phyloP scores from a whole-genome alignment of 441 rosid species.

The Croton setiger region DNA sequence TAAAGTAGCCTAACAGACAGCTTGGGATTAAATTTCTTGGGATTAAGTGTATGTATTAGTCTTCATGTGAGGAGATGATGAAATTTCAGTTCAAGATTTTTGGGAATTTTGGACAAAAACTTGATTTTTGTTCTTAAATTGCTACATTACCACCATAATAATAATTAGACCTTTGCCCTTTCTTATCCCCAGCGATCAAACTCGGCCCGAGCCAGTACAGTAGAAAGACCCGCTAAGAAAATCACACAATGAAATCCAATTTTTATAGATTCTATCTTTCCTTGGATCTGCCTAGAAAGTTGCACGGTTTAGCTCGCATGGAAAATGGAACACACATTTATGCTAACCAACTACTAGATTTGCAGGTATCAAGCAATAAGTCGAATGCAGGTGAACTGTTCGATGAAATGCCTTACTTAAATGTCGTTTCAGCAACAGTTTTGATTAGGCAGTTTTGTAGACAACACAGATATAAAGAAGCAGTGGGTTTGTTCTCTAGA shows the following conservation, averaged over 20 bases:
- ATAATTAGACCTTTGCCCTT: too few relatives aligned
- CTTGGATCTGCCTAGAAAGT: conserved; percentile 1
- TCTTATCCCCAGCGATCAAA: too few relatives aligned
- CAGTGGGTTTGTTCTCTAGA: conserved; percentile 44
- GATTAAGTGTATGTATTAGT: too few relatives aligned
- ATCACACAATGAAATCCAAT: conserved; percentile 10
- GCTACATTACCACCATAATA: too few relatives aligned
- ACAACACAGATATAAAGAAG: conserved; percentile 44
- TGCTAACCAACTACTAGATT: not conserved
- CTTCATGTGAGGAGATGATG: too few relatives aligned
- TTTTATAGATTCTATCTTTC: conserved; percentile 7
- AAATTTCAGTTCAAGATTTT: too few relatives aligned
- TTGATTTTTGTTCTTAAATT: too few relatives aligned
- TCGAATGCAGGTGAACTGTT: conserved; percentile 35
- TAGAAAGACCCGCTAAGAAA: not conserved
- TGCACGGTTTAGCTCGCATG: conserved; percentile 5
- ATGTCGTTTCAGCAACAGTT: conserved; percentile 50
- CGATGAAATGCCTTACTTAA: conserved; percentile 44
- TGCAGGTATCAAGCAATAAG: not conserved
- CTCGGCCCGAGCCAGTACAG: not conserved
- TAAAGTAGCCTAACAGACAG: too few relatives aligned
- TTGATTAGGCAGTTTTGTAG: conserved; percentile 45
- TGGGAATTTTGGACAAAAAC: too few relatives aligned
- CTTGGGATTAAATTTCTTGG: too few relatives aligned
- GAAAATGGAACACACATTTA: not conserved